Conservation (phyloP, 441 rosid species). For the Erodium trifolium region DNA sequence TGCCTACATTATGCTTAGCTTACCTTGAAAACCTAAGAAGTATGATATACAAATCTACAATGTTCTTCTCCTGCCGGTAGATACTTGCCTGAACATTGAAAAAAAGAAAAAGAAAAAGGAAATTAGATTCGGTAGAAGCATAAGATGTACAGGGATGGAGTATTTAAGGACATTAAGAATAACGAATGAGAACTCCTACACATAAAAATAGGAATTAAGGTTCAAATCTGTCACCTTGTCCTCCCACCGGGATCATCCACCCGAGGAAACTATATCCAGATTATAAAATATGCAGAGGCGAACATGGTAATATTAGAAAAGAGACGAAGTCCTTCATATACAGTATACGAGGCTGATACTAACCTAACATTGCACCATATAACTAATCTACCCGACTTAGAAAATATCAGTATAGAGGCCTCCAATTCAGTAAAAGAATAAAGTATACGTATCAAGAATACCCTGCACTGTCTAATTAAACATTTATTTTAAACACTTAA, state of each 20-base stretch:
- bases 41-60: constrained; percentile 82
- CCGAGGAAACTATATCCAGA: background rate
- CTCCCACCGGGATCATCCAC: background rate
- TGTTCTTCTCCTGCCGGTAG: constrained; percentile 73
- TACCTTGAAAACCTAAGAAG: constrained; percentile 92
- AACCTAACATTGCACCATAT: too few species aligned
- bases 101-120: constrained; percentile 1
- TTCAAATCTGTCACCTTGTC: background rate
- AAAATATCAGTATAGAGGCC: too few species aligned
- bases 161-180: background rate
- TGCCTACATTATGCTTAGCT: constrained; percentile 1
- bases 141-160: background rate
- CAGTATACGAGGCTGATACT: too few species aligned
- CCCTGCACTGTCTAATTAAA: too few species aligned
- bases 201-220: background rate
- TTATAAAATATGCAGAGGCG: too few species aligned
- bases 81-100: constrained; percentile 49
- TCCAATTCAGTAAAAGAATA: too few species aligned
- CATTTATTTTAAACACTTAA: too few species aligned
- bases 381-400: too few species aligned
- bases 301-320: too few species aligned
- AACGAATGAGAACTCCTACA: background rate
- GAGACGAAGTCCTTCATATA: too few species aligned
- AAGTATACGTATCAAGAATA: too few species aligned
- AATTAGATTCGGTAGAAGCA: background rate